Conservation (phyloP, 805 yeast species). For the Kazachstania viticola region DNA sequence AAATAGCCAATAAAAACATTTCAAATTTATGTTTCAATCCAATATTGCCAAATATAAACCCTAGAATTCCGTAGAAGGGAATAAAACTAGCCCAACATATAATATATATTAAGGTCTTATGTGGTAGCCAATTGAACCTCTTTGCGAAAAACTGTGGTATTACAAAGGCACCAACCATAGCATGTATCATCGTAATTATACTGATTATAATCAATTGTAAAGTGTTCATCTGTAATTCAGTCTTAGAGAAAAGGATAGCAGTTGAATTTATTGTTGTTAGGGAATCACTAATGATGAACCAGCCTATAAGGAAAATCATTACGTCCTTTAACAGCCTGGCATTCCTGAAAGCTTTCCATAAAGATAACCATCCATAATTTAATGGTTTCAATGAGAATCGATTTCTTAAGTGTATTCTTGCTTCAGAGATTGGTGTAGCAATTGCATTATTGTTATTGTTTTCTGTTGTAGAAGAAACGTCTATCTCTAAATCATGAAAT, state of each 20-base stretch:
- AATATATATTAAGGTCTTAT: constrained; percentile 38
- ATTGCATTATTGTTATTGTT: background rate
- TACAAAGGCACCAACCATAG: constrained; percentile 52
- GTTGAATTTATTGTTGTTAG: constrained; percentile 71
- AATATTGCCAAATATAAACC: constrained; percentile 41
- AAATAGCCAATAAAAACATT: constrained; percentile 54
- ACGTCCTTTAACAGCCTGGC: constrained; percentile 55
- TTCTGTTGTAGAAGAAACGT: background rate
- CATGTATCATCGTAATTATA: constrained; percentile 52
- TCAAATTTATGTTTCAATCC: constrained; percentile 58
- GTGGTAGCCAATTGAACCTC: constrained; percentile 32
- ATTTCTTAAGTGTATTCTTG: no score
- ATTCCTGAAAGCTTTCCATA: constrained; percentile 43
- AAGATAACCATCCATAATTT: constrained; percentile 50
- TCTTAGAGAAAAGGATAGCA: constrained; percentile 63
- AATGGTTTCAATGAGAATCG: constrained; percentile 11
- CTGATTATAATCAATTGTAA: constrained; percentile 55
- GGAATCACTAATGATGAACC: constrained; percentile 71
- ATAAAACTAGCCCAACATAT: constrained; percentile 53
- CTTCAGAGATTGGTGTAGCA: background rate
- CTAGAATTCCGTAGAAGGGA: constrained; percentile 61
- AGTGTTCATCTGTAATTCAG: constrained; percentile 59
- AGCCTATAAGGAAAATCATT: constrained; percentile 51
- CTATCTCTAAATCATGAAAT: constrained; percentile 23
- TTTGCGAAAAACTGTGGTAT: constrained; percentile 37